Base-by-base conservation (phyloP, 345 rosid genomes). In the Schrenkiella parvula region DNA sequence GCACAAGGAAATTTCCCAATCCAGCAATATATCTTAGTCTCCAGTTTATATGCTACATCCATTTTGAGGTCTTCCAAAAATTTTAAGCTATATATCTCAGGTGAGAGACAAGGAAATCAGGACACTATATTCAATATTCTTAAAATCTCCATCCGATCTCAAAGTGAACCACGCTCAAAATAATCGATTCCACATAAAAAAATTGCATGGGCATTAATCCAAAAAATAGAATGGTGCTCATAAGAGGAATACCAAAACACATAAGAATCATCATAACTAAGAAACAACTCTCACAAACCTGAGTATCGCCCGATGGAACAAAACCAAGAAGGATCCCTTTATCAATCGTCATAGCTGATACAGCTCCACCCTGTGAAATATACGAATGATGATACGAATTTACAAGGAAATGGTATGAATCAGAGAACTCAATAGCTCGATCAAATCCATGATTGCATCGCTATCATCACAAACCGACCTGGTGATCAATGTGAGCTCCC, bases 401-500 rank as follows among this genome's bases (percentile, higher is more conserved):
- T 11, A 47, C 42, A 53, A 28, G 21, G 17, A 28, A 64, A 61
- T 11, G 1, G 17, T 29, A 25, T 17, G 31, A 51, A 75, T 42
- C 47, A 41, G 63, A 68, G 56, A 74, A 47, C 14, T 60, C 46
- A 7, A 50, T 4, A 18, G 44, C 71, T 64, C 28, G 15, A 65
- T 50, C 41, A 64, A 38, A 70, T 46, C 58, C 4, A 6, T 29
- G 55, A 52, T 23, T 11, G 44, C 65, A 34, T 9, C 1, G 38
- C 31, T 47, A 13, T 14, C 1, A 66, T 38, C 62, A 22, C 1
- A 57, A 65, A 69, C 70, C 9, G 37, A 89, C 98, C 95, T 93
- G 99, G 70, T 89, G 99, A 84, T 93, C 99, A 62, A 89, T 87
- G 75, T 86, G 97, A 79, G 99, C 99, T 64, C 97, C 99, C 74